phyloP scores from a whole-genome alignment of 352 stramenopile genomes.

The Globisporangium sylvaticum region DNA sequence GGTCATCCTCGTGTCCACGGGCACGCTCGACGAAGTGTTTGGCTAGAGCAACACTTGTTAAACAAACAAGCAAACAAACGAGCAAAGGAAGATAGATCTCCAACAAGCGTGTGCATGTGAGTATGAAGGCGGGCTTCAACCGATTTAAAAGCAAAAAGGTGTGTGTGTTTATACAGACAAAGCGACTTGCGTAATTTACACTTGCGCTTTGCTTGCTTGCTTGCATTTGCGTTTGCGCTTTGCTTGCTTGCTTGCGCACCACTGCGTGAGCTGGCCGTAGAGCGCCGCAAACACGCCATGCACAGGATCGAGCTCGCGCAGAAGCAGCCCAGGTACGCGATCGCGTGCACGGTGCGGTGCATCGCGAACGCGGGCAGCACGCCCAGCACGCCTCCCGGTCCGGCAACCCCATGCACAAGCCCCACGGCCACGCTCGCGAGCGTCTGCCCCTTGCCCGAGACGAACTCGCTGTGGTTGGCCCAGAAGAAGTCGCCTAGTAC shows the following conservation, averaged over 20 bases:
- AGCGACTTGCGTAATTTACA: neutral
- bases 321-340: slow-evolving; percentile 85
- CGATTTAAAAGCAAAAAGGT: neutral
- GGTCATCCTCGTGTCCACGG: slow-evolving; percentile 61
- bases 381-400: slow-evolving; percentile 66
- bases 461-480: slow-evolving; percentile 15
- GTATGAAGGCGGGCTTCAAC: neutral
- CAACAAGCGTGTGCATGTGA: neutral
- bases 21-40: slow-evolving; percentile 70
- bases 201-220: neutral
- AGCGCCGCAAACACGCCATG: slow-evolving; percentile 83
- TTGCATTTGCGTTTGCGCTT: neutral
- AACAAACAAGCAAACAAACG: neutral
- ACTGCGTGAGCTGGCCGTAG: slow-evolving; percentile 68
- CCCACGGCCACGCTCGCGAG: slow-evolving; percentile 50
- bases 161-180: neutral
- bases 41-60: too few species aligned
- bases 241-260: slow-evolving; percentile 10
- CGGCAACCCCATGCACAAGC: slow-evolving; percentile 86
- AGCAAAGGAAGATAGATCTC: neutral
- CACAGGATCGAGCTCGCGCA: slow-evolving; percentile 80
- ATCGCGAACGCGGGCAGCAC: slow-evolving; percentile 86
- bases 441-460: slow-evolving; percentile 19
- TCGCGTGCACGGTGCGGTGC: slow-evolving; percentile 34
- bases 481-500: slow-evolving; percentile 5